Evolutionary conservation across 306 rosid species (phyloP), one percentile per base, ranked within the genome.

Genomic region (Acacia melanoxylon): DNA sequence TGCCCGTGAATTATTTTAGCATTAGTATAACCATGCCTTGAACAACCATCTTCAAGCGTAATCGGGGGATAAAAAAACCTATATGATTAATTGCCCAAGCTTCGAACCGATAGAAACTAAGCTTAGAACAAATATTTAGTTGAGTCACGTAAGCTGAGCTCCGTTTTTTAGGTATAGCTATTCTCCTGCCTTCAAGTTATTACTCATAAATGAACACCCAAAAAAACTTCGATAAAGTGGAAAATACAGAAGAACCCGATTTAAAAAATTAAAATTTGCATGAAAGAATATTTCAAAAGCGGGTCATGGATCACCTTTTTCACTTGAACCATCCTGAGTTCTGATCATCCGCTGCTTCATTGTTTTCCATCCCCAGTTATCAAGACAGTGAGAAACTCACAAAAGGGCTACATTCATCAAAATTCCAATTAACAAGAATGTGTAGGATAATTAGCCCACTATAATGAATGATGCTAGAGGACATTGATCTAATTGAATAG

Each of bases 291-390:
- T 69, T 40, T 44, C 42, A 76, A 76, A 61, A 1, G 31, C 14
- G 20, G 52, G 16, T 41, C 31, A 81, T 45, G 62, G 48, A 15
- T 52, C 41, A 93, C 99, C 99, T 93, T 95, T 88, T 93, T 95
- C 83, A 91, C 99, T 93, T 95, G 84, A 91, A 88, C 99, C 99
- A 93, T 90, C 99, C 99, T 20, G 99, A 82, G 83, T 91, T 91
- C 86, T 91, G 97, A 91, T 93, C 99, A 88, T 93, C 99, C 51
- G 33, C 87, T 25, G 77, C 76, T 79, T 83, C 94, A 88, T 77
- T 72, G 71, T 86, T 90, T 86, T 89, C 94, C 99, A 95, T 93
- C 80, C 85, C 79, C 86, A 82, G 69, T 31, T 80, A 85, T 77
- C 87, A 74, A 83, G 73, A 80, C 79, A 85, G 79, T 68, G 2